Percentiles rank a stretch among this genome's conserved stretches.
Evolutionary conservation across 192 early-diverging fungal genomes (phyloP).

Genomic region (Radiomyces spectabilis): DNA sequence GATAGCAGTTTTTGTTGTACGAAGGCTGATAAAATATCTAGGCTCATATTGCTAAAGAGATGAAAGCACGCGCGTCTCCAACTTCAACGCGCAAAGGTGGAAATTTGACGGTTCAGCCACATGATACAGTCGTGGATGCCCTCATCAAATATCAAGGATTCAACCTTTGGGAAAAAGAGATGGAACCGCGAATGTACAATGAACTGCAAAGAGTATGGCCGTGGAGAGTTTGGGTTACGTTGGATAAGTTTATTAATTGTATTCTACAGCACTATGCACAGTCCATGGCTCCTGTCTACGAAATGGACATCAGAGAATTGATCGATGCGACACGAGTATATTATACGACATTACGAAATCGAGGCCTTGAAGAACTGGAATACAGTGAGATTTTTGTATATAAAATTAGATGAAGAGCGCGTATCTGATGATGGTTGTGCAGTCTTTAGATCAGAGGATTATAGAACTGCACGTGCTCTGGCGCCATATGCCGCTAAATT

Average conservation of each 20-base stretch:
- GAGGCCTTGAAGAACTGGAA: constrained; percentile 21
- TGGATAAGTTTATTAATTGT: neutral
- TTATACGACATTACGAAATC: constrained; percentile 15
- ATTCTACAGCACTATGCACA: constrained; percentile 35
- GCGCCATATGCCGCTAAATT: constrained; percentile 18
- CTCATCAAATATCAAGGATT: constrained; percentile 61
- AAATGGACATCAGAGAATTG: constrained; percentile 41
- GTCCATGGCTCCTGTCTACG: constrained; percentile 42
- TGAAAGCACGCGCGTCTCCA: constrained; percentile 34
- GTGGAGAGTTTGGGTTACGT: neutral
- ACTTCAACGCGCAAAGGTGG: constrained; percentile 26
- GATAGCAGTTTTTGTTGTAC: too few relatives aligned
- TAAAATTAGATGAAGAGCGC: neutral
- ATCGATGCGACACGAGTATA: constrained; percentile 41
- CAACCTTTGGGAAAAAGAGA: constrained; percentile 66
- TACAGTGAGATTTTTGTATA: constrained; percentile 10
- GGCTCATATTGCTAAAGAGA: constrained; percentile 40
- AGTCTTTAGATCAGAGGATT: constrained; percentile 27
- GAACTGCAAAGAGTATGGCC: constrained; percentile 58
- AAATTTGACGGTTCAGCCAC: constrained; percentile 32
- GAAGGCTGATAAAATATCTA: constrained; percentile 2
- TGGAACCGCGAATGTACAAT: constrained; percentile 60
- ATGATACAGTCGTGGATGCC: constrained; percentile 54
- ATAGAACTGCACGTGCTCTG: constrained; percentile 12
- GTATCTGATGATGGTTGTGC: neutral